These are phyloP conservation scores for Lodderomyces pseudojiufengensis DNA, from an alignment of 1,139 yeast genomes.

Conservation along the genomic window DNA sequence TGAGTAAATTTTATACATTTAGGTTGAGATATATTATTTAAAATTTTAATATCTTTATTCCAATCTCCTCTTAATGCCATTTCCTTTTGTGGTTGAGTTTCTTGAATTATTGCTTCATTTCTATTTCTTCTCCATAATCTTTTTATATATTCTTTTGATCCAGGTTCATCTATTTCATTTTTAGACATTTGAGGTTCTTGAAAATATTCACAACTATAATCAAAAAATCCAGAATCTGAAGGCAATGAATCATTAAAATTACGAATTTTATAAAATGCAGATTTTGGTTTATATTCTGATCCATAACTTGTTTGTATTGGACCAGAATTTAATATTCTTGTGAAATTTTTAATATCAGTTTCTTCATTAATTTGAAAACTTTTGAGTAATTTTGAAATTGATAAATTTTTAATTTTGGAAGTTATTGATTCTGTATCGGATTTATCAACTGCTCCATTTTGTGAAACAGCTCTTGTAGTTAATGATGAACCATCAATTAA, in stretches of 20 bases:
- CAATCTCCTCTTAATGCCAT: constrained; percentile 83
- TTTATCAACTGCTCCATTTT: constrained; percentile 9
- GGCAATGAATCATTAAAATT: constrained; percentile 46
- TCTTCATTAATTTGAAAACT: constrained; percentile 43
- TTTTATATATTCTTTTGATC: constrained; percentile 79
- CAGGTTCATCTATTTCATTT: constrained; percentile 87
- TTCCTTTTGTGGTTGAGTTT: constrained; percentile 87
- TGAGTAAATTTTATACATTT: constrained; percentile 78
- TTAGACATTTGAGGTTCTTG: constrained; percentile 95
- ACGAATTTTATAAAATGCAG: constrained; percentile 49
- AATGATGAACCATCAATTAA: constrained; percentile 29
- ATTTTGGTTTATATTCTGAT: constrained; percentile 45
- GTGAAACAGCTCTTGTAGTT: constrained; percentile 32
- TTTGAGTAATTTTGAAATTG: constrained; percentile 43
- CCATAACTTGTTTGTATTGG: constrained; percentile 50
- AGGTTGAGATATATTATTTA: constrained; percentile 80
- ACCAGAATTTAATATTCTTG: constrained; percentile 35
- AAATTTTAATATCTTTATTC: constrained; percentile 58
- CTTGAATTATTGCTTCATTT: constrained; percentile 80
- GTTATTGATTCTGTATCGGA: constrained; percentile 36
- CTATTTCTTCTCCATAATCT: constrained; percentile 88
- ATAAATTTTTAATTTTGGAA: constrained; percentile 35
- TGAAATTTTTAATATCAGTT: constrained; percentile 35
- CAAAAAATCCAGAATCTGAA: constrained; percentile 71
- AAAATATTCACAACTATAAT: constrained; percentile 86